These are phyloP conservation scores for Phaffia rhodozyma DNA, from an alignment of 1,284 basidiomycete species.

Conservation along the genomic window DNA sequence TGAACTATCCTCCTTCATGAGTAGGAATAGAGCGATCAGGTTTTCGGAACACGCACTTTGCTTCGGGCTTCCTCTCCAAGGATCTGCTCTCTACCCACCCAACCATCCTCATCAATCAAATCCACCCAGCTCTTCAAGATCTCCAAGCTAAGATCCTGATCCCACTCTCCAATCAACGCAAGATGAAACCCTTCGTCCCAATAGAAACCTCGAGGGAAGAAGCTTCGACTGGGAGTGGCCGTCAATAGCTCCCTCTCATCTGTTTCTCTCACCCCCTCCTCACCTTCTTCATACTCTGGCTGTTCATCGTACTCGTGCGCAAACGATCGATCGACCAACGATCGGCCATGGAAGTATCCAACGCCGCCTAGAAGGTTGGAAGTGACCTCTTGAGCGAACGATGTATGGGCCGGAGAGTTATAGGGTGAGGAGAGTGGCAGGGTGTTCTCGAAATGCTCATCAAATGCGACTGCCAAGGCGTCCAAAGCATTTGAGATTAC, in stretches of 20 bases:
- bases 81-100: slow-evolving; percentile 91
- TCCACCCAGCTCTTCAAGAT: slow-evolving; percentile 81
- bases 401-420: slow-evolving; percentile 36
- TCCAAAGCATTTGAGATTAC: slow-evolving; percentile 53
- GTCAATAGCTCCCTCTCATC: slow-evolving; percentile 60
- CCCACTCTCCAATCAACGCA: slow-evolving; percentile 78
- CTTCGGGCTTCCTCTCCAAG: slow-evolving; percentile 88
- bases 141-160: slow-evolving; percentile 78
- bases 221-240: slow-evolving; percentile 83
- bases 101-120: slow-evolving; percentile 82
- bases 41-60: slow-evolving; percentile 42
- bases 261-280: slow-evolving; percentile 40
- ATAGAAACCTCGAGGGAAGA: slow-evolving; percentile 94
- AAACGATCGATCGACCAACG: slow-evolving; percentile 71
- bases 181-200: slow-evolving; percentile 98
- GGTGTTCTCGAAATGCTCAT: slow-evolving; percentile 51
- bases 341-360: slow-evolving; percentile 87
- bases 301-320: slow-evolving; percentile 67
- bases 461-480: slow-evolving; percentile 51
- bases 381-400: slow-evolving; percentile 74
- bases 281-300: slow-evolving; percentile 42
- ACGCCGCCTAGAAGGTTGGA: slow-evolving; percentile 82
- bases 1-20: not conserved
- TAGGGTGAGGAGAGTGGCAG: slow-evolving; percentile 51
- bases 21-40: not conserved